Conservation (phyloP, 805 yeast species). For the Groenewaldozyma tartarivorans region DNA sequence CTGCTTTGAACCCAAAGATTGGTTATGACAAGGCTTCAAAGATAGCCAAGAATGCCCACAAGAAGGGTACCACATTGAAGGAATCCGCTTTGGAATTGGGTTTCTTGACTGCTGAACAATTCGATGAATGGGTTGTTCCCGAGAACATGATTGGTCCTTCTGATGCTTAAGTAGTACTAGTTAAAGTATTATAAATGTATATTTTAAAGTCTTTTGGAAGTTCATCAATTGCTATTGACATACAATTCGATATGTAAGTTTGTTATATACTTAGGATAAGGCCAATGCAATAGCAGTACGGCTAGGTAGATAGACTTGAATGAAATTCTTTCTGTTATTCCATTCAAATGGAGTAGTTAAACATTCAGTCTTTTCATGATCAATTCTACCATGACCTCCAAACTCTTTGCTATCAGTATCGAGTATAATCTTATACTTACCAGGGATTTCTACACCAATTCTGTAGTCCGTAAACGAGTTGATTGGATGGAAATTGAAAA, state of each 20-base stretch:
- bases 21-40: constrained; percentile 97
- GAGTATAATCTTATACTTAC: constrained; percentile 63
- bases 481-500: constrained; percentile 86
- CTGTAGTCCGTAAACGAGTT: constrained; percentile 78
- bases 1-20: constrained; percentile 97
- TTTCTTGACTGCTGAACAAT: constrained; percentile 73
- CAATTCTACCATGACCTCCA: constrained; percentile 79
- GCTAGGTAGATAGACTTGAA: constrained; percentile 74
- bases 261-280: too few species aligned
- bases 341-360: constrained; percentile 68
- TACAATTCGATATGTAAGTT: too few species aligned
- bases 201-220: background rate
- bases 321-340: constrained; percentile 68
- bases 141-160: constrained; percentile 96
- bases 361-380: constrained; percentile 40
- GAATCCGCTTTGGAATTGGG: constrained; percentile 89
- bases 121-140: constrained; percentile 95
- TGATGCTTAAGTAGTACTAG: constrained; percentile 15
- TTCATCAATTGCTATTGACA: background rate
- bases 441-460: constrained; percentile 78
- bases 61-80: constrained; percentile 92
- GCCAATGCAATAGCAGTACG: constrained; percentile 63
- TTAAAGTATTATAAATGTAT: background rate
- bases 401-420: constrained; percentile 60
- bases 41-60: constrained; percentile 97